Base-by-base conservation (phyloP, 805 yeast genomes). In the Ogataea ganodermae region DNA sequence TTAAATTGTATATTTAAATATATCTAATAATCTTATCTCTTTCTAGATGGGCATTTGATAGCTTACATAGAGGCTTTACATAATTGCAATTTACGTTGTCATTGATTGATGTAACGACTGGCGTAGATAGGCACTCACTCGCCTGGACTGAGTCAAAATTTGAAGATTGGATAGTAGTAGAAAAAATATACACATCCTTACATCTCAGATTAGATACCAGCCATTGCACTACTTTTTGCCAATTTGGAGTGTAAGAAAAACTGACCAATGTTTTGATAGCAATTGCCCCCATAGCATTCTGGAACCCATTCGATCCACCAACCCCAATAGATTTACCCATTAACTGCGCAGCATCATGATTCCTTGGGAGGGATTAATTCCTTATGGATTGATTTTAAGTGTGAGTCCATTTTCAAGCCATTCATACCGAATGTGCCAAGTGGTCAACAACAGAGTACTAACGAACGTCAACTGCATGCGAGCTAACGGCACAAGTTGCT, bases 301-400 rank as follows among this genome's bases (percentile, higher is more conserved):
- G 40, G 16, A 13, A 13, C 22, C 16, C 9, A 4, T 18, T 7
- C n/a, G 9, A 35, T 21, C 17, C 16, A 21, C 22, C 18, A 36
- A 4, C 18, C 6, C 16, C 4, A 8, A n/a, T n/a, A 38, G 12
- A 12, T 24, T 10, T 10, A 24, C 18, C 6, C 22, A 27, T 10
- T 14, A 27, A 17, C 31, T 8, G 24, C 33, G 33, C 38, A 36
- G 32, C 46, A 61, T 42, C 10, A 79, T 79, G 83, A 80, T 82
- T 74, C 87, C 88, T 53, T 82, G 81, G 71, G 87, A 82, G 75
- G 86, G 84, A 46, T 64, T 82, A 35, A 55, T 81, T 59, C 86
- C 86, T 49, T 81, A 78, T 61, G 82, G 76, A 53, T 68, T 82
- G 51, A 81, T 81, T 69, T 61, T 79, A 42, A 65, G 74, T 23